A percentile compares a stretch with the other conserved stretches of the same genome.
These are phyloP conservation scores for Aquilaria sinensis DNA, from an alignment of 345 rosid species.

Conservation along the genomic window DNA sequence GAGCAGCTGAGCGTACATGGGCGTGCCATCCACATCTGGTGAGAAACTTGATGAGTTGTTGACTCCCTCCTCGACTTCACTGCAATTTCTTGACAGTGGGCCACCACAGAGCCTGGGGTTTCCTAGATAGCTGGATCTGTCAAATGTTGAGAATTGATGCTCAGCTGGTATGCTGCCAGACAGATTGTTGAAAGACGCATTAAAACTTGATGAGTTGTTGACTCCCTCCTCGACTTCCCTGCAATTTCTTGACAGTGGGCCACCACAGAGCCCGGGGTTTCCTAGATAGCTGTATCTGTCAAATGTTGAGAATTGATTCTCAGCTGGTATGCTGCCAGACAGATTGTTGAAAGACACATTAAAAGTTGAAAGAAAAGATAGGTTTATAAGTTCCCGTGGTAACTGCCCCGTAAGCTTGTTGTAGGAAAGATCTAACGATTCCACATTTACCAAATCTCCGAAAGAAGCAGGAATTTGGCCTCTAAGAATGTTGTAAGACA, in stretches of 20 bases:
- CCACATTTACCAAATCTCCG: accelerated
- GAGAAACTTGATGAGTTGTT: background rate
- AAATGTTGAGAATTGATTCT: background rate
- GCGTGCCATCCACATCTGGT: background rate
- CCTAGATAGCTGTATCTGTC: background rate
- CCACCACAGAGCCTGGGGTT: background rate
- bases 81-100: background rate
- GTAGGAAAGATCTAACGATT: constrained; percentile 4
- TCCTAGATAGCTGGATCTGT: background rate
- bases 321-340: constrained; percentile 8
- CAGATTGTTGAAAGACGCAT: constrained; percentile 16
- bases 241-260: background rate
- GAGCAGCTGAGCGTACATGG: background rate
- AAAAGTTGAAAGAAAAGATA: accelerated
- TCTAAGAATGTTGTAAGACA: constrained; percentile 12
- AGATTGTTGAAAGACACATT: constrained; percentile 16
- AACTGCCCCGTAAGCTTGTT: constrained; percentile 7
- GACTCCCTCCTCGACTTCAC: no score
- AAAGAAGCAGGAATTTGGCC: constrained; percentile 10
- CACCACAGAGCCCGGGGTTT: background rate
- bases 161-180: constrained; percentile 8
- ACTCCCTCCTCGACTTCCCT: no score
- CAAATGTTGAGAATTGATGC: background rate
- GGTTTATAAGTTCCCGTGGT: background rate
- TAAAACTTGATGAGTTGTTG: background rate